These are phyloP conservation scores for Lasiosphaeria ovina DNA, from an alignment of 495 filamentous ascomycete genomes.

Conservation along the genomic window DNA sequence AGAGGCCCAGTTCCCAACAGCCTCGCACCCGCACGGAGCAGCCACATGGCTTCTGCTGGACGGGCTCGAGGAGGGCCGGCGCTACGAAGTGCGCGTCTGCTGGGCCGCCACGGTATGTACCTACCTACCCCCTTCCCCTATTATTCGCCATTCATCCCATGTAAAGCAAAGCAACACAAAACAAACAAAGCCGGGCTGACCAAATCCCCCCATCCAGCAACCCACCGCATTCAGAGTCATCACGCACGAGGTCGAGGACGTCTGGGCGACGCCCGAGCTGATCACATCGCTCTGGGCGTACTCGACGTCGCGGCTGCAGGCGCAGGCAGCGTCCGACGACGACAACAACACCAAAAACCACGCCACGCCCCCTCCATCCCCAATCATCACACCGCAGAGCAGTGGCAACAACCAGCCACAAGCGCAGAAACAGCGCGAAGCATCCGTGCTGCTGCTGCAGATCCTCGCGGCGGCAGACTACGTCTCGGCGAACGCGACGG, in stretches of 20 bases:
- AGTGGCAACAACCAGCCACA: background rate
- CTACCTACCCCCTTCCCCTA: background rate
- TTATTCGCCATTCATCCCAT: background rate
- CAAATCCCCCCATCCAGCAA: conserved; percentile 58
- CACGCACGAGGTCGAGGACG: conserved; percentile 56
- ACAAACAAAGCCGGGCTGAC: background rate
- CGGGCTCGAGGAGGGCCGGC: conserved; percentile 63
- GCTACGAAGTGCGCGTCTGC: conserved; percentile 91
- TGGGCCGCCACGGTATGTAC: conserved; percentile 85
- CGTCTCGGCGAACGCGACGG: conserved; percentile 64
- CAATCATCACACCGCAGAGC: background rate
- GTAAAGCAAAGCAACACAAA: background rate
- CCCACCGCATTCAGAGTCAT: conserved; percentile 76
- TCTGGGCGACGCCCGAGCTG: conserved; percentile 59
- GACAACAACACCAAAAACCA: conserved; percentile 7
- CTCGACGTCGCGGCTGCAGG: conserved; percentile 37
- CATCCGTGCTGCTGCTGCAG: conserved; percentile 74
- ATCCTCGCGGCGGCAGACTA: conserved; percentile 79
- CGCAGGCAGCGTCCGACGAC: background rate
- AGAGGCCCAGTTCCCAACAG: conserved; percentile 62
- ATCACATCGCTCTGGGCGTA: conserved; percentile 63
- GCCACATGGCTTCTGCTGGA: conserved; percentile 84
- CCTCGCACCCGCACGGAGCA: conserved; percentile 52
- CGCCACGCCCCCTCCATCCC: background rate
- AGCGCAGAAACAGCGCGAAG: conserved; percentile 18